Conservation (phyloP, 2,329 filamentous ascomycete genomes). For the Cucurbitaria berberidis region DNA sequence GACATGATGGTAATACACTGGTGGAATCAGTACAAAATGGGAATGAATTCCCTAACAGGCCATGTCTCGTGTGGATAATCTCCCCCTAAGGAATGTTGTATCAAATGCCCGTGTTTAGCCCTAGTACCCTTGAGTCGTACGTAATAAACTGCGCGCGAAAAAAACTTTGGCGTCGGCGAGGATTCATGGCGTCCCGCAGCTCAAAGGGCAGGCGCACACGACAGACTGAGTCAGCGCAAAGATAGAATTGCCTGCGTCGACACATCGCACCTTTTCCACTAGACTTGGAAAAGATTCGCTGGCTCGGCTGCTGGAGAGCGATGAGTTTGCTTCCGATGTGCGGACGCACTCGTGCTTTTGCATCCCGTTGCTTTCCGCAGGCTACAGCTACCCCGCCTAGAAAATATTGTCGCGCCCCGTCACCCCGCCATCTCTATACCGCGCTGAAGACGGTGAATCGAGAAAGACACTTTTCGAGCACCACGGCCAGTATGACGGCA, state of each 20-base stretch:
- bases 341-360: constrained; percentile 31
- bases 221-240: constrained; percentile 25
- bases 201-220: constrained; percentile 9
- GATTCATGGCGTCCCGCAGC: constrained; percentile 15
- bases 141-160: constrained; percentile 22
- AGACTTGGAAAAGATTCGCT: constrained; percentile 34
- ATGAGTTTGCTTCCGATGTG: constrained; percentile 43
- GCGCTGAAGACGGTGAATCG: constrained; percentile 4
- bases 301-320: constrained; percentile 16
- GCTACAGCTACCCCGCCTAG: constrained; percentile 41
- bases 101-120: constrained; percentile 9
- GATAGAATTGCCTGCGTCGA: constrained; percentile 18
- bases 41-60: not conserved
- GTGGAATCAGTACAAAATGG: not conserved
- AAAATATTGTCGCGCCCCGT: constrained; percentile 32
- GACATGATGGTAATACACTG: not conserved
- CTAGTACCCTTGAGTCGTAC: constrained; percentile 20
- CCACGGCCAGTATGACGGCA: constrained; percentile 74
- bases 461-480: constrained; percentile 55
- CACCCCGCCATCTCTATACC: constrained; percentile 27
- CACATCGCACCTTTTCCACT: constrained; percentile 24
- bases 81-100: not conserved
- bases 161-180: constrained; percentile 32
- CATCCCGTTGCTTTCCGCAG: constrained; percentile 39
- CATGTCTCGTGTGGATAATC: not conserved